Conservation (phyloP, 2,329 filamentous ascomycete species). For the Aureobasidium leucospermi region DNA sequence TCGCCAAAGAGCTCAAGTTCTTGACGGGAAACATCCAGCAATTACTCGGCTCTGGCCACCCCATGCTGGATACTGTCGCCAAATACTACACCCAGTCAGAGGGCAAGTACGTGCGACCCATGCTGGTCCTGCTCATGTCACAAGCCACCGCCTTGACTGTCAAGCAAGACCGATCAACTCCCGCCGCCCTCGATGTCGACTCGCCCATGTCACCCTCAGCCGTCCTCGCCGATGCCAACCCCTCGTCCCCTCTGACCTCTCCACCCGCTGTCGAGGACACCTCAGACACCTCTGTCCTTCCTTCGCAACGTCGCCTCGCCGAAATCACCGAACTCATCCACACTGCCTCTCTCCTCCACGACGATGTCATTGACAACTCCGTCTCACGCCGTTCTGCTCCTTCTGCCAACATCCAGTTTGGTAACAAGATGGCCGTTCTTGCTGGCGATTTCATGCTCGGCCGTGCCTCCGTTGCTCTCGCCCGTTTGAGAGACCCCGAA, state of each 20-base stretch:
- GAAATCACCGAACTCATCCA: constrained; percentile 98
- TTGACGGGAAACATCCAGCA: constrained; percentile 89
- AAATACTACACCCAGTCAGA: constrained; percentile 98
- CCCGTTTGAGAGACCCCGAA: constrained; percentile 82
- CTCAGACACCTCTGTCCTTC: constrained; percentile 63
- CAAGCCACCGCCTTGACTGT: constrained; percentile 79
- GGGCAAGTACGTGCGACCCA: constrained; percentile 91
- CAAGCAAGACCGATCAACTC: constrained; percentile 41
- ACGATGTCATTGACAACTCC: constrained; percentile 96
- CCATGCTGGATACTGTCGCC: constrained; percentile 84
- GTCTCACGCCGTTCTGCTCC: constrained; percentile 73
- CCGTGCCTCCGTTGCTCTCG: constrained; percentile 85
- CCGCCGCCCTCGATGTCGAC: constrained; percentile 43
- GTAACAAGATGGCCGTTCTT: constrained; percentile 98
- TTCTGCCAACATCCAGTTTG: constrained; percentile 89
- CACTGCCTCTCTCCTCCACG: constrained; percentile 90
- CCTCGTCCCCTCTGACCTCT: constrained; percentile 52
- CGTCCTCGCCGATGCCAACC: constrained; percentile 76
- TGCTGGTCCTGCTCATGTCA: constrained; percentile 94
- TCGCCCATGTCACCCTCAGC: constrained; percentile 51
- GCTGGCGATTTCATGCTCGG: constrained; percentile 96
- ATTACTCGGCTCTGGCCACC: constrained; percentile 88
- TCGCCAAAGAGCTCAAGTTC: constrained; percentile 95
- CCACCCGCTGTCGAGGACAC: constrained; percentile 35
- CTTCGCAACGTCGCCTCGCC: constrained; percentile 84